Evolutionary conservation across 2,329 filamentous ascomycete genomes (phyloP), one percentile per base, ranked within the genome.

Genomic region (Sclerotinia trifoliorum): DNA sequence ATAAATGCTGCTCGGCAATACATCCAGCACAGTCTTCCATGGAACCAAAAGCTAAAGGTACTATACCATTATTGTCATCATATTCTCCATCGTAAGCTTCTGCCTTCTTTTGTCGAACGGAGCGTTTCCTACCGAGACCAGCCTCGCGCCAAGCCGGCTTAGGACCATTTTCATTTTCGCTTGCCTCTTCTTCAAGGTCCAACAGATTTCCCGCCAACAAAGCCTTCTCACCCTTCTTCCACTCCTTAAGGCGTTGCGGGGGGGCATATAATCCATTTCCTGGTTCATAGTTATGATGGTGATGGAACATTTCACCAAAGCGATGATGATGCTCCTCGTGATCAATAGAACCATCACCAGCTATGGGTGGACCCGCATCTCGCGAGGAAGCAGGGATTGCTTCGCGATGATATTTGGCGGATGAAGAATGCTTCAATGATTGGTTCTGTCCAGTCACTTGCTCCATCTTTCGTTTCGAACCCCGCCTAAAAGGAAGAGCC

Each of bases 81-180:
- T 89, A 88, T 75, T 88, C 86, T 21, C 87, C 87, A 73, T 90
- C 88, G 73, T 89, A 91, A 0, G 86, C 84, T 71, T 88, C 88
- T 0, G 86, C 86, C 73, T 83, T 86, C 65, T 83, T 71, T 56
- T 73, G 72, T 39, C 69, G 75, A 48, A 75, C 74, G 64, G 78
- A 77, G 21, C 77, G 76, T 71, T 79, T 78, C 51, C 79, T 80
- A 60, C 81, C 80, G 2, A 78, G 77, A 26, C 80, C 81, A 42
- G 79, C 82, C 65, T 83, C 82, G 76, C 96, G 93, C 92, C 93
- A 95, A 92, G 92, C 96, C 1, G 91, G 81, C 72, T 85, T 84
- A 15, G 19, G 15, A 70, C 82, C 82, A 70, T 81, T 84, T 54
- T 88, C 85, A 11, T 70, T 65, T 65, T 77, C 75, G n/a, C 70